Percentiles rank a stretch among this genome's conserved stretches.
These are phyloP conservation scores for Wickerhamiella musiphila DNA, from an alignment of 805 yeast genomes.

Conservation along the genomic window DNA sequence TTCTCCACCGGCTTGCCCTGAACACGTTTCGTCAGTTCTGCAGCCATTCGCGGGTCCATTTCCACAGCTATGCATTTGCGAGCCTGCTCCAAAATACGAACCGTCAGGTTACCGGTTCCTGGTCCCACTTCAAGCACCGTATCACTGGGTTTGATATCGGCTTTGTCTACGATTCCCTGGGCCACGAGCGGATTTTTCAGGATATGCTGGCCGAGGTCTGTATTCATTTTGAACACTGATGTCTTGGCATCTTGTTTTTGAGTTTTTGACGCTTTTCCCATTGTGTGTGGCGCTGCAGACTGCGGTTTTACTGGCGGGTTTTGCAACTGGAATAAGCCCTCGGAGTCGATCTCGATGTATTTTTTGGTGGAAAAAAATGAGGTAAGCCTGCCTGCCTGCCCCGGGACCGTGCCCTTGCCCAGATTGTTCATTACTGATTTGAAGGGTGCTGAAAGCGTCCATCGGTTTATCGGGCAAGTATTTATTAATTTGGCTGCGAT, in stretches of 20 bases:
- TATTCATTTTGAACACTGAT: conserved; percentile 83
- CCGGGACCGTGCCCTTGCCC: too few relatives aligned
- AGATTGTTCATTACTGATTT: too few relatives aligned
- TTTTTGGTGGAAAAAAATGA: background rate
- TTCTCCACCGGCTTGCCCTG: conserved; percentile 92
- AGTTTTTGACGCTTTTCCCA: conserved; percentile 20
- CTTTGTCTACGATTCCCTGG: conserved; percentile 95
- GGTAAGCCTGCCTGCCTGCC: background rate
- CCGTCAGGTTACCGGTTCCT: conserved; percentile 96
- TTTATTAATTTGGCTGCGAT: background rate
- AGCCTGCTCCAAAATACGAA: conserved; percentile 80
- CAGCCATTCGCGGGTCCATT: conserved; percentile 99
- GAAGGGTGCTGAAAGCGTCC: too few relatives aligned
- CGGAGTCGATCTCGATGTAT: too few relatives aligned
- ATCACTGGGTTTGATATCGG: conserved; percentile 81
- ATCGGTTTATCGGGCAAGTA: too few relatives aligned
- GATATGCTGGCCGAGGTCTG: conserved; percentile 93
- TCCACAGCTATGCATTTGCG: conserved; percentile 90
- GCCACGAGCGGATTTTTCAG: conserved; percentile 92
- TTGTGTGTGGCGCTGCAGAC: too few relatives aligned
- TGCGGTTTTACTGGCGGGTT: too few relatives aligned
- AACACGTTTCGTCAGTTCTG: conserved; percentile 91
- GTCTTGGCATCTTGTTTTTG: conserved; percentile 17
- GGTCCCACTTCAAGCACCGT: conserved; percentile 94
- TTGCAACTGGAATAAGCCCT: too few relatives aligned